Evolutionary conservation across 306 rosid genomes (phyloP).

Genomic region (Clitoria ternatea): DNA sequence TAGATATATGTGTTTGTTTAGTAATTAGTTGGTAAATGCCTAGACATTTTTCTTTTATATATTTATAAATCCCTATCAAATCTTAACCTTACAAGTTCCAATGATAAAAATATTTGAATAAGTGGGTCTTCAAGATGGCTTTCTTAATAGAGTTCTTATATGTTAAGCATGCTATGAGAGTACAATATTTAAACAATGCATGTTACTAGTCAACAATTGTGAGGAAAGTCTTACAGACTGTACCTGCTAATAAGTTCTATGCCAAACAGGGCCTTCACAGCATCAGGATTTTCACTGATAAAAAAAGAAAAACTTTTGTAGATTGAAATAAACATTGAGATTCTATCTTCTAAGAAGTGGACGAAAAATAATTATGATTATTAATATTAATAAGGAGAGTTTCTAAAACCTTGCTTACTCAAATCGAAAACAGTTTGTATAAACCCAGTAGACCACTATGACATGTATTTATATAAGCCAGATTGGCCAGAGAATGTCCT

Average conservation of each 20-base stretch:
- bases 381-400: background rate
- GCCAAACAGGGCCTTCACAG: constrained; percentile 83
- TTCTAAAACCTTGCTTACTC: background rate
- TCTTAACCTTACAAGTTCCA: background rate
- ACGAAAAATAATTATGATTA: constrained; percentile 1
- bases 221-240: background rate
- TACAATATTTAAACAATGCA: background rate
- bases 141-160: too few relatives aligned
- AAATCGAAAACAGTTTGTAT: too few relatives aligned
- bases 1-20: background rate
- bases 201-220: background rate
- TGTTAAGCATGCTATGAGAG: too few relatives aligned
- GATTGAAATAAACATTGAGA: constrained; percentile 5
- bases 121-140: too few relatives aligned
- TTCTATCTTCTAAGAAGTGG: constrained; percentile 5
- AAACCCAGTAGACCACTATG: constrained; percentile 2
- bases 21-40: background rate
- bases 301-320: constrained; percentile 13
- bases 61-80: background rate
- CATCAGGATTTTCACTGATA: constrained; percentile 74
- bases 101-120: too few relatives aligned
- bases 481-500: background rate
- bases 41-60: background rate
- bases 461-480: constrained; percentile 7
- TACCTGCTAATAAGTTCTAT: constrained; percentile 87